Percentiles rank a stretch among this genome's conserved stretches.
These are phyloP conservation scores for Gilbertella persicaria DNA, from an alignment of 371 early-diverging fungal genomes.

Conservation along the genomic window DNA sequence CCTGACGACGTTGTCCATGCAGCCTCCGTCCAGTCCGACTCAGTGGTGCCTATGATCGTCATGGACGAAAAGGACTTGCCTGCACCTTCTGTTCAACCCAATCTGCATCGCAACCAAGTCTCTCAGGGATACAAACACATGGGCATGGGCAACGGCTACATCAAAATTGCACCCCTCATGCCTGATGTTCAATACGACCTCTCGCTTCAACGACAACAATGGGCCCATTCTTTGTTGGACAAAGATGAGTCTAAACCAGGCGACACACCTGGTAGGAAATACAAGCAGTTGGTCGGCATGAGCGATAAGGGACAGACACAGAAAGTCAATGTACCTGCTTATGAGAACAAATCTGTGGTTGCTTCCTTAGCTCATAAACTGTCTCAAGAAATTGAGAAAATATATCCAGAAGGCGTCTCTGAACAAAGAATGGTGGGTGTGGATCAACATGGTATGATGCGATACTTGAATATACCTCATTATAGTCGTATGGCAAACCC, in stretches of 20 bases:
- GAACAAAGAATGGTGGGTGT: slow-evolving; percentile 9
- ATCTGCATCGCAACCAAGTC: neutral
- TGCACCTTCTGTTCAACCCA: neutral
- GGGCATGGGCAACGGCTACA: neutral
- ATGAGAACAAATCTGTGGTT: neutral
- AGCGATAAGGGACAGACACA: neutral
- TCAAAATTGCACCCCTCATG: slow-evolving; percentile 5
- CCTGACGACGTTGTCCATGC: no score
- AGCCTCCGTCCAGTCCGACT: no score
- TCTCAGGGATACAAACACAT: slow-evolving; percentile 4
- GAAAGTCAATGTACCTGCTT: neutral
- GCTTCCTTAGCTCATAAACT: neutral
- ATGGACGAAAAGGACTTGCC: neutral
- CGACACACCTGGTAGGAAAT: neutral
- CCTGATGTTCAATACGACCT: neutral
- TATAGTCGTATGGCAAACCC: slow-evolving; percentile 8
- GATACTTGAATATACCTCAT: slow-evolving; percentile 14
- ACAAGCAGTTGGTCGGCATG: neutral
- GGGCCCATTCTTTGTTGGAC: neutral
- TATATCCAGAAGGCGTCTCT: neutral
- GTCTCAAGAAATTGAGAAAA: neutral
- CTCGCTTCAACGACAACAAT: neutral
- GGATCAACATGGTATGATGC: slow-evolving; percentile 11
- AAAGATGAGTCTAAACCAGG: neutral
- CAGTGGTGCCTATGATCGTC: slow-evolving; percentile 2